Evolutionary conservation across 106 monocot genomes (phyloP).

Genomic region (Phalaenopsis aphrodite): DNA sequence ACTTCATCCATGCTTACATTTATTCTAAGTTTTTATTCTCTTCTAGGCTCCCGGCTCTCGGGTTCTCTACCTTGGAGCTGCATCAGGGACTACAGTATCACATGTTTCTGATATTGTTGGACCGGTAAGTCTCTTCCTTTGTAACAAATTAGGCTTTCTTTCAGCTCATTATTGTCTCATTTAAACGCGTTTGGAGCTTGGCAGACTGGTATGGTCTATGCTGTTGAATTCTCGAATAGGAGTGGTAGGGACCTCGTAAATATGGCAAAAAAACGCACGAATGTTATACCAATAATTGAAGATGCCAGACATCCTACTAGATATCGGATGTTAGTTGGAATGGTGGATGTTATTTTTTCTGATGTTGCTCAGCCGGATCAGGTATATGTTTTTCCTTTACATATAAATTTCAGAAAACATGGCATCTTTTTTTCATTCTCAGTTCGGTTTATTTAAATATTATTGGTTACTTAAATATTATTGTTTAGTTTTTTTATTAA

Average conservation of each 20-base stretch:
- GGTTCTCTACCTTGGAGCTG: constrained; percentile 91
- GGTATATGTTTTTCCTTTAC: constrained; percentile 26
- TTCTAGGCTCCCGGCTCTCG: constrained; percentile 60
- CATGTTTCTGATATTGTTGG: constrained; percentile 99
- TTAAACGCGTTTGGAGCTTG: neutral
- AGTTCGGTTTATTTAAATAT: neutral
- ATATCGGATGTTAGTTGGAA: constrained; percentile 91
- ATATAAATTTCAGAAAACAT: neutral
- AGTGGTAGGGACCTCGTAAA: constrained; percentile 95
- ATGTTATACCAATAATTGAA: constrained; percentile 95
- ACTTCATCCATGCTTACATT: neutral
- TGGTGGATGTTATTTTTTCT: constrained; percentile 98
- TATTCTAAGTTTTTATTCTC: neutral
- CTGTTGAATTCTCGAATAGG: constrained; percentile 95
- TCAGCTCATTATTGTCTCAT: neutral
- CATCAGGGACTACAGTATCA: constrained; percentile 92
- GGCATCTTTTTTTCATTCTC: neutral
- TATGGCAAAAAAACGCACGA: constrained; percentile 95
- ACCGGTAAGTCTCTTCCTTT: constrained; percentile 44
- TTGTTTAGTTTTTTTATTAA: neutral
- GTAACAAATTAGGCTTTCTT: neutral
- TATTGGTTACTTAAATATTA: neutral
- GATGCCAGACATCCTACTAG: constrained; percentile 98
- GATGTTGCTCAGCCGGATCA: constrained; percentile 99
- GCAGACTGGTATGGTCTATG: constrained; percentile 88